Evolutionary conservation across 441 rosid genomes (phyloP), one percentile per base, ranked within the genome.

Genomic region (Euphorbia celastroides): DNA sequence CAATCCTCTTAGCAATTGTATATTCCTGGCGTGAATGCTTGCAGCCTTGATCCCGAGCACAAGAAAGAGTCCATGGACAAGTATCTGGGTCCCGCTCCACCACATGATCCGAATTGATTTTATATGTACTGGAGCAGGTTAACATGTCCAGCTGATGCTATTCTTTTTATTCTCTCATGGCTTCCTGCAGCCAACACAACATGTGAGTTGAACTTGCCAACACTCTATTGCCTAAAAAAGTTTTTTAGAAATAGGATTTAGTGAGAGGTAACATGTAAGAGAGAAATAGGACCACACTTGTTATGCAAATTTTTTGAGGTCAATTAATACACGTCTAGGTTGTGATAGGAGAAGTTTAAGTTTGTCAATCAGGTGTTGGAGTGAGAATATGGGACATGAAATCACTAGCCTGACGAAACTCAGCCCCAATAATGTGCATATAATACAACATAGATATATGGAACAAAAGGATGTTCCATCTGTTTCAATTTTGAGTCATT

Each of bases 21-120:
- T 55, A 65, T 69, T 68, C 67, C 7, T 62, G 69, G 20, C 63
- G n/a, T 61, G 59, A 30, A 61, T 75, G 59, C 60, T 72, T 76
- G 71, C 92, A 94, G 99, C 83, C 99, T 94, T 75, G 97, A 94
- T 81, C 97, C 97, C 60, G 98, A 87, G 66, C 99, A 72, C 79
- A 94, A 92, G 75, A 88, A 88, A 77, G 98, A 94, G 76, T 94
- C 97, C 23, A 86, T 90, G 85, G 94, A 94, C 83, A 94, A 94
- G 75, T 92, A 94, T 81, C 77, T 86, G 75, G 98, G 95, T 65
- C 94, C 93, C 28, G 62, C 80, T 65, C 78, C 72, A 70, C 80
- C 79, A 14, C 70, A 56, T 48, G 80, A 83, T 42, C 69, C 72
- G 65, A 74, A 79, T 64, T 76, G 73, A 72, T 22, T 48, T 32